Conservation (phyloP, 306 rosid species). For the Vigna hirtella region DNA sequence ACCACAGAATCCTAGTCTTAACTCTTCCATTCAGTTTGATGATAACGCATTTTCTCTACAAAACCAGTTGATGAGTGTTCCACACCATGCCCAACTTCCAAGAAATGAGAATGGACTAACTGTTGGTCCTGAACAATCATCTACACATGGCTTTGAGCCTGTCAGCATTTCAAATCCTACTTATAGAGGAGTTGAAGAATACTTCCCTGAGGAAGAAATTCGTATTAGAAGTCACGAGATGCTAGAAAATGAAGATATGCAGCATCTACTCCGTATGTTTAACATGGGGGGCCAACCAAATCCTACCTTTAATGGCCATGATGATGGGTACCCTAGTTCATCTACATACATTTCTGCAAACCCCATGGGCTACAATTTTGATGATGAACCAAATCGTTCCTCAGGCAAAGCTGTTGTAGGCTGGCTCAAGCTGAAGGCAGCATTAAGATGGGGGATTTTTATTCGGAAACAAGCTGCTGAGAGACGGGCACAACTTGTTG, state of each 20-base stretch:
- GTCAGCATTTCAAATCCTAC: slow-evolving; percentile 58
- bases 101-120: slow-evolving; percentile 56
- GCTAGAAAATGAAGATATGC: slow-evolving; percentile 92
- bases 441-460: slow-evolving; percentile 92
- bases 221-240: slow-evolving; percentile 85
- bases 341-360: slow-evolving; percentile 59
- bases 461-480: slow-evolving; percentile 85
- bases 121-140: slow-evolving; percentile 56
- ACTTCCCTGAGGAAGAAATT: slow-evolving; percentile 81
- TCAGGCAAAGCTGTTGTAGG: slow-evolving; percentile 95
- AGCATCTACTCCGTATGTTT: slow-evolving; percentile 70
- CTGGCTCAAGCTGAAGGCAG: slow-evolving; percentile 95
- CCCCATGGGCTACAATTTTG: slow-evolving; percentile 55
- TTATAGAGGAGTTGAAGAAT: slow-evolving; percentile 66
- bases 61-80: slow-evolving; percentile 62
- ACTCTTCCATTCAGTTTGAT: slow-evolving; percentile 58
- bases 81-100: slow-evolving; percentile 61
- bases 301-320: slow-evolving; percentile 53
- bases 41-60: slow-evolving; percentile 58
- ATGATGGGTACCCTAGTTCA: slow-evolving; percentile 61
- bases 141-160: slow-evolving; percentile 58
- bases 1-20: slow-evolving; percentile 56
- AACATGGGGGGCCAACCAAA: slow-evolving; percentile 67
- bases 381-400: slow-evolving; percentile 69
- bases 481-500: slow-evolving; percentile 88